Conservation (phyloP, 2,329 filamentous ascomycete species). For the Stenocarpella maydis region DNA sequence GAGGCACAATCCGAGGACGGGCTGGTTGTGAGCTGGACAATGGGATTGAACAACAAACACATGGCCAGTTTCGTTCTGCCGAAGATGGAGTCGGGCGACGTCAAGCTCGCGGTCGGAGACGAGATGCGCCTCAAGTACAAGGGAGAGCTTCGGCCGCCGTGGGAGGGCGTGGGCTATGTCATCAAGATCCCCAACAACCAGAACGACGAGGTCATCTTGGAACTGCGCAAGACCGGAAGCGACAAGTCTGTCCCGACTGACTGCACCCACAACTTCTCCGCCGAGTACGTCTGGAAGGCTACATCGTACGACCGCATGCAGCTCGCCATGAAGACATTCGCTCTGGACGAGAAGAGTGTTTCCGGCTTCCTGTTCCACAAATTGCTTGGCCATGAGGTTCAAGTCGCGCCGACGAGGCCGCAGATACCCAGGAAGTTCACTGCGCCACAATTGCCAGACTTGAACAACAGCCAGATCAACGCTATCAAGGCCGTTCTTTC, state of each 20-base stretch:
- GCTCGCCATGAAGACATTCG: conserved; percentile 98
- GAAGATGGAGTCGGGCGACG: conserved; percentile 96
- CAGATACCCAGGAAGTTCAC: conserved; percentile 97
- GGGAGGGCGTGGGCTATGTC: conserved; percentile 98
- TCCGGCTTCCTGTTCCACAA: conserved; percentile 99
- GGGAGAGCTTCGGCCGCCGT: conserved; percentile 87
- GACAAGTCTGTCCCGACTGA: conserved; percentile 97
- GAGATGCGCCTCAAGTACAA: conserved; percentile 98
- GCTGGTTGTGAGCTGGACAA: conserved; percentile 93
- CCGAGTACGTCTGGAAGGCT: conserved; percentile 99
- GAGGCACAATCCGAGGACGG: conserved; percentile 97
- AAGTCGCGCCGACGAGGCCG: conserved; percentile 93
- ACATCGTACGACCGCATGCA: conserved; percentile 99
- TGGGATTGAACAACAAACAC: conserved; percentile 96
- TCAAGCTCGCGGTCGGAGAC: conserved; percentile 96
- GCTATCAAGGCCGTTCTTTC: conserved; percentile 95
- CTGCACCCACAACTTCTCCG: conserved; percentile 96
- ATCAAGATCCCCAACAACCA: conserved; percentile 99
- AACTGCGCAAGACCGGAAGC: conserved; percentile 91
- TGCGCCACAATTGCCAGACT: conserved; percentile 89
- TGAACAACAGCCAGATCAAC: conserved; percentile 95
- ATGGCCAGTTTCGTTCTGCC: conserved; percentile 94
- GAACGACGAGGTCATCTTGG: conserved; percentile 95
- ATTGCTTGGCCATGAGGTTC: conserved; percentile 92
- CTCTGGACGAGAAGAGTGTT: conserved; percentile 96